phyloP scores from a whole-genome alignment of 129 eudicot species.

The Logfia minima region DNA sequence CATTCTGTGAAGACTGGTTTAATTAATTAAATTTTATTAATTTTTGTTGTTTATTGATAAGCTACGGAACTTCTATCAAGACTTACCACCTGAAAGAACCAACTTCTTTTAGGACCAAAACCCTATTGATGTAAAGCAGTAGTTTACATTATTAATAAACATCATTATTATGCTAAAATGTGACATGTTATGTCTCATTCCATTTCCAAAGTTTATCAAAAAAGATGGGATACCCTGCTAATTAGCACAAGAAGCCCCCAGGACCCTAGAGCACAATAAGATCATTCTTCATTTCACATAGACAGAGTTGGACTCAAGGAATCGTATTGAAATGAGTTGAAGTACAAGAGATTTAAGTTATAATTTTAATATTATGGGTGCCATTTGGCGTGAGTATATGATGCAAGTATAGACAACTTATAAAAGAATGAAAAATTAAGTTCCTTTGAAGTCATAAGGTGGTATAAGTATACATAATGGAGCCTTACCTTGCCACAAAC shows the following conservation, averaged over 20 bases:
- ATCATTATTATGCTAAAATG: not conserved
- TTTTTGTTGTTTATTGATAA: not conserved
- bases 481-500: constrained; percentile 82
- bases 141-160: not conserved
- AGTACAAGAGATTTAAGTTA: constrained; percentile 1
- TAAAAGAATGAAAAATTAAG: not conserved
- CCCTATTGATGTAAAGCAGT: not conserved
- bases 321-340: not conserved
- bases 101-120: not conserved
- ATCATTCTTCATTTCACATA: constrained; percentile 14
- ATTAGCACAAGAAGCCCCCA: not conserved
- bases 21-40: no score
- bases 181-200: not conserved
- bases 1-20: not conserved
- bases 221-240: not conserved
- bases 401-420: not conserved
- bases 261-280: not conserved
- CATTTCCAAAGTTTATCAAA: not conserved
- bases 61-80: no score
- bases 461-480: constrained; percentile 9
- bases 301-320: not conserved
- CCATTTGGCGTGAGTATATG: not conserved
- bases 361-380: not conserved
- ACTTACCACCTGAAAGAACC: no score
- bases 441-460: not conserved